Conservation (phyloP, 1,139 yeast species). For the Schizosaccharomyces versatilis region DNA sequence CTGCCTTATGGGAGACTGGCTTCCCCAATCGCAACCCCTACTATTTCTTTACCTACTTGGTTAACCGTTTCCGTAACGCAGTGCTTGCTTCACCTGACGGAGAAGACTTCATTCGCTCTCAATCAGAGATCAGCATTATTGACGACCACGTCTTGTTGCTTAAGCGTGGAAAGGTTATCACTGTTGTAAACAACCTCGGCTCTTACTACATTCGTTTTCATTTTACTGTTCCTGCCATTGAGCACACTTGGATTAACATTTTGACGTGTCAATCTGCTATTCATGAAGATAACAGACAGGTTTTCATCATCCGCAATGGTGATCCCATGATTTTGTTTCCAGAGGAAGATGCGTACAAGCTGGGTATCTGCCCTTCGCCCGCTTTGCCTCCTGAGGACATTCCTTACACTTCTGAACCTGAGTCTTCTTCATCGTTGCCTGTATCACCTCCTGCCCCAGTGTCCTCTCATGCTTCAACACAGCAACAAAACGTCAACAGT, state of each 20-base stretch:
- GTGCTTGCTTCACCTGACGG: not conserved
- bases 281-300: conserved; percentile 5
- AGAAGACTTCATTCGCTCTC: not conserved
- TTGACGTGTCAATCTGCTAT: conserved; percentile 5
- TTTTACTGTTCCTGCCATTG: conserved; percentile 3
- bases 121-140: conserved; percentile 5
- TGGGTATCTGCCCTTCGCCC: not conserved
- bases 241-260: conserved; percentile 7
- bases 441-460: not conserved
- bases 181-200: conserved; percentile 8
- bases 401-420: not conserved
- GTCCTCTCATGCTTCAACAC: conserved; percentile 1
- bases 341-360: not conserved
- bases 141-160: conserved; percentile 3
- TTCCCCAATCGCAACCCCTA: conserved; percentile 8
- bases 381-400: not conserved
- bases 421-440: not conserved
- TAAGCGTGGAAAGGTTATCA: conserved; percentile 7
- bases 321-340: conserved; percentile 9
- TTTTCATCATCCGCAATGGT: conserved; percentile 5
- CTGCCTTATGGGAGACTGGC: conserved; percentile 10
- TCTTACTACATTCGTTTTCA: conserved; percentile 3
- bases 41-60: conserved; percentile 5
- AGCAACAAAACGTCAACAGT: conserved; percentile 3
- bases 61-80: conserved; percentile 8